Evolutionary conservation across 148 eudicot genomes (phyloP), one percentile per base, ranked within the genome.

Genomic region (Chenopodium quinoa): DNA sequence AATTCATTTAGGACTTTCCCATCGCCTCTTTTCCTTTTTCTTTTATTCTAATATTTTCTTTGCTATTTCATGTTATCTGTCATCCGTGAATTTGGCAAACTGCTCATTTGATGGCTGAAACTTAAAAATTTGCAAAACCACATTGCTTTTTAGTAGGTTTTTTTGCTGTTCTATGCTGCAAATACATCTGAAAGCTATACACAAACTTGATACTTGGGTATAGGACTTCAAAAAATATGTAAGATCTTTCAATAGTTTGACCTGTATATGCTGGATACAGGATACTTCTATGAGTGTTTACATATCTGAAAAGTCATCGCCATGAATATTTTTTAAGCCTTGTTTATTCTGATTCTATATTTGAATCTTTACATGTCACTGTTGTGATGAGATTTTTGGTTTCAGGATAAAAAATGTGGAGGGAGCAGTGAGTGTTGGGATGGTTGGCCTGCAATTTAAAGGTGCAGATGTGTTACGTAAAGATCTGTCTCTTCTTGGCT

Each of bases 391-490:
- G 32, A 23, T 50, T 75, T 50, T 73, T 32, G 75, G 27, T 66
- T 23, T 58, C 88, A 94, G 97, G 93, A 82, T 86, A 88, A 86
- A 84, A 85, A 94, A 94, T 78, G 93, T 92, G 34, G 92, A 94
- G 78, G 98, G 93, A 81, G 98, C 98, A 77, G 77, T 63, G 29
- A 85, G 90, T 69, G 90, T 88, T 78, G 97, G 98, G 71, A 88
- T 94, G 75, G 63, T 83, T 4, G 98, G 97, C 79, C 78, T 94
- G 46, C 97, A 91, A 16, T 94, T 94, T 84, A 92, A 86, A 89
- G 88, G 83, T 83, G 94, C 83, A 44, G 85, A 88, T 76, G 60
- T 79, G 46, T 83, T 94, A 82, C 91, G 82, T 44, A 86, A 87
- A 64, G 91, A 94, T 79, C 89, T 94, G 74, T 78, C 84, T 75